These are phyloP conservation scores for Trichosporon asahii DNA, from an alignment of 1,284 basidiomycete genomes.

Conservation along the genomic window DNA sequence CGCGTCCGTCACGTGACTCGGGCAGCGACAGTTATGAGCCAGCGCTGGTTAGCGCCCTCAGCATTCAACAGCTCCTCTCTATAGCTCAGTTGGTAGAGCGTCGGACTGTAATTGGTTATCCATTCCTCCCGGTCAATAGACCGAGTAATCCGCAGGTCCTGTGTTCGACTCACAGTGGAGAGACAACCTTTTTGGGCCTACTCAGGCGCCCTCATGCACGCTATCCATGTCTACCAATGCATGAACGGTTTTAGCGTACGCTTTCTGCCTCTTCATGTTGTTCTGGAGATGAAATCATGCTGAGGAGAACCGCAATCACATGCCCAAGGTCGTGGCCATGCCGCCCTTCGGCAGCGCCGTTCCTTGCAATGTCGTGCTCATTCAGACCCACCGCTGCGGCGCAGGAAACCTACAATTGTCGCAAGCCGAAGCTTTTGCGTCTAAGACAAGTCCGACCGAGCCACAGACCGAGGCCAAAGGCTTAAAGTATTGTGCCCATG, in stretches of 20 bases:
- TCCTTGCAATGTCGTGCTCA: not conserved
- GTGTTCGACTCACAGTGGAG: slow-evolving; percentile 11
- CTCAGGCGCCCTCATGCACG: too few species aligned
- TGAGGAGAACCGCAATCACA: too few species aligned
- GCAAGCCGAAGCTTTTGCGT: not conserved
- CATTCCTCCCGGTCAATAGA: not conserved
- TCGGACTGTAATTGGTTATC: slow-evolving; percentile 9
- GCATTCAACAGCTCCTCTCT: not conserved
- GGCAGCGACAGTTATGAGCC: too few species aligned
- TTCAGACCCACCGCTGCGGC: not conserved
- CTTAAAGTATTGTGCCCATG: not conserved
- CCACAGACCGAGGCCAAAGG: not conserved
- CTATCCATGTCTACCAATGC: too few species aligned
- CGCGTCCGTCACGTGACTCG: slow-evolving; percentile 6
- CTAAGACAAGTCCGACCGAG: not conserved
- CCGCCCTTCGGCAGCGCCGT: not conserved
- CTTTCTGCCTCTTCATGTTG: too few species aligned
- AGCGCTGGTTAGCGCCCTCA: not conserved
- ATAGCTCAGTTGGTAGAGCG: slow-evolving; percentile 11
- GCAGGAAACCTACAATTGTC: not conserved
- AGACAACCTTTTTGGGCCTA: not conserved
- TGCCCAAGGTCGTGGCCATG: too few species aligned
- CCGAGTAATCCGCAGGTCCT: slow-evolving; percentile 4
- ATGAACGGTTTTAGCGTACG: too few species aligned
- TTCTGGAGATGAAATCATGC: too few species aligned